phyloP scores from a whole-genome alignment of 345 rosid species.

The Clarkia xantiana region DNA sequence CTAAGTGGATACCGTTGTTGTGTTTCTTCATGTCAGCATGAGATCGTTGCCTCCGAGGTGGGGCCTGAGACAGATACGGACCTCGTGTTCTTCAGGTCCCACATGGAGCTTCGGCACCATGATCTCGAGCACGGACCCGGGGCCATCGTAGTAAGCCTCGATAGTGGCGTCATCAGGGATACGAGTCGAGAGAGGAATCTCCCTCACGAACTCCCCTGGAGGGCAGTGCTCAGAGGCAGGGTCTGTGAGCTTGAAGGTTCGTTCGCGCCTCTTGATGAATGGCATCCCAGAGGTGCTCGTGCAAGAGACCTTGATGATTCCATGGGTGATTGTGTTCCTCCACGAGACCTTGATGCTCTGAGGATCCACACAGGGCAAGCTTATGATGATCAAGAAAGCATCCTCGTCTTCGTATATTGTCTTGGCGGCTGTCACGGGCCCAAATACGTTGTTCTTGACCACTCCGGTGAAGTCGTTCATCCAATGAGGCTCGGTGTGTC shows the following conservation, averaged over 20 bases:
- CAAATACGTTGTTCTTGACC: conserved; percentile 56
- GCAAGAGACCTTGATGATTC: conserved; percentile 77
- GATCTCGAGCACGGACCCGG: conserved; percentile 85
- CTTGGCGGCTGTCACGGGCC: conserved; percentile 94
- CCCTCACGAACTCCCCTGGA: conserved; percentile 93
- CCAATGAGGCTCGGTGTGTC: conserved; percentile 64
- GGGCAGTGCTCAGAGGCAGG: conserved; percentile 92
- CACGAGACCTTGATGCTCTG: conserved; percentile 90
- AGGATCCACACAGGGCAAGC: conserved; percentile 84
- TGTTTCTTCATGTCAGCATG: conserved; percentile 40
- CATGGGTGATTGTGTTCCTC: conserved; percentile 74
- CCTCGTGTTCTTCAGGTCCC: conserved; percentile 95
- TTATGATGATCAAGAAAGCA: conserved; percentile 68
- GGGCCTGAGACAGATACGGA: conserved; percentile 83
- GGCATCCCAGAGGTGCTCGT: conserved; percentile 66
- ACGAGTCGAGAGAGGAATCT: conserved; percentile 64
- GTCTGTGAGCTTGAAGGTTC: conserved; percentile 90
- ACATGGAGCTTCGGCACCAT: conserved; percentile 75
- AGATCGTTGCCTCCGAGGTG: conserved; percentile 58
- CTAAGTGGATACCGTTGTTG: too few relatives aligned
- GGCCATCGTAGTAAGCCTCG: conserved; percentile 80
- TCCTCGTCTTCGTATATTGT: conserved; percentile 81
- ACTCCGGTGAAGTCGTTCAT: conserved; percentile 66
- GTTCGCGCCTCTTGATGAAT: conserved; percentile 67
- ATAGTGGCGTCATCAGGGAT: conserved; percentile 93